Percentiles rank a stretch among this genome's conserved stretches.
Conservation (phyloP, 2,329 filamentous ascomycete species). For the Colletotrichum sp. region DNA sequence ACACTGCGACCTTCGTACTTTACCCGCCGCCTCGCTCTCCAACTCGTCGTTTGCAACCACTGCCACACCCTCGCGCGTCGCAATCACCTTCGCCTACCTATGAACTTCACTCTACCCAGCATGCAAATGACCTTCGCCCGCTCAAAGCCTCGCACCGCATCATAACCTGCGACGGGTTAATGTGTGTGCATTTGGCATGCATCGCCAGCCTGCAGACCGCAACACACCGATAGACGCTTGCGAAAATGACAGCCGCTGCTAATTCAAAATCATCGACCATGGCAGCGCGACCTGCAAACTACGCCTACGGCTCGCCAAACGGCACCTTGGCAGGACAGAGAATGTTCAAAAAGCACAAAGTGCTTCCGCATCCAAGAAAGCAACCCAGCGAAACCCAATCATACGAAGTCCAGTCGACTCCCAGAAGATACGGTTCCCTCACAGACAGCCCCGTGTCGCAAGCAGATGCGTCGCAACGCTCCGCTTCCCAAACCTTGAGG, state of each 20-base stretch:
- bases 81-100: neutral
- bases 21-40: neutral
- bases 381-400: constrained; percentile 10
- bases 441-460: constrained; percentile 1
- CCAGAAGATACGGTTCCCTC: constrained; percentile 21
- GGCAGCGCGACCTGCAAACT: constrained; percentile 33
- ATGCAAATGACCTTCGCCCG: constrained; percentile 14
- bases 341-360: constrained; percentile 53
- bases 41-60: neutral
- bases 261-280: constrained; percentile 34
- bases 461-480: constrained; percentile 33
- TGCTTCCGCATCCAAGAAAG: constrained; percentile 39
- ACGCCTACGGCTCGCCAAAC: constrained; percentile 29
- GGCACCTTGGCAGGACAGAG: constrained; percentile 33
- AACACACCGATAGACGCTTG: neutral
- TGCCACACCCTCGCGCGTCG: neutral
- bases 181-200: constrained; percentile 1
- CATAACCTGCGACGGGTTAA: constrained; percentile 14
- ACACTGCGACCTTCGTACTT: neutral
- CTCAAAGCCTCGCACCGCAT: constrained; percentile 1
- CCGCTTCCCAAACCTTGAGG: constrained; percentile 44
- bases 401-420: constrained; percentile 16
- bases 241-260: constrained; percentile 27
- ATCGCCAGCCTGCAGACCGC: neutral
- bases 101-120: constrained; percentile 13